A percentile compares a stretch with the other conserved stretches of the same genome.
Evolutionary conservation across 139 green algal genomes (phyloP).

Genomic region (Yamagishiella unicocca): DNA sequence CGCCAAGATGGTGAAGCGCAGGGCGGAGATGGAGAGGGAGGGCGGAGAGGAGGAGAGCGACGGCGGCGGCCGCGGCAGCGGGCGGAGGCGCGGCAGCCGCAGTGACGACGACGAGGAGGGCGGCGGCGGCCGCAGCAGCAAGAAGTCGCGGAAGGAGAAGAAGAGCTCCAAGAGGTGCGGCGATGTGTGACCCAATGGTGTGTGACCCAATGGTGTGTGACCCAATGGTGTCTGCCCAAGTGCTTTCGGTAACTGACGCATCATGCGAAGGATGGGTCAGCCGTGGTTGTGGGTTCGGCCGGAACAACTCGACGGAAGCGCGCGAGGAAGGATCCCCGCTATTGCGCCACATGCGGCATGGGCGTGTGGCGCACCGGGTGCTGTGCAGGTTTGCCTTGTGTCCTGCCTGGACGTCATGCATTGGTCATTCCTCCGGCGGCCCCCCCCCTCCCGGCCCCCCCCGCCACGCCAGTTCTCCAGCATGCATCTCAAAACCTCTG

Average conservation of each 20-base stretch:
- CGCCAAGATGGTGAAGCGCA: slow-evolving; percentile 54
- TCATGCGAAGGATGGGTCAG: too few relatives aligned
- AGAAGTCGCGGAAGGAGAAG: slow-evolving; percentile 57
- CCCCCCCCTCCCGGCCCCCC: too few relatives aligned
- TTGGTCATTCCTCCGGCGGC: neutral
- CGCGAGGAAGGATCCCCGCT: too few relatives aligned
- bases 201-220: neutral
- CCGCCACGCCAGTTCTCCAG: too few relatives aligned
- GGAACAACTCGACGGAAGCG: too few relatives aligned
- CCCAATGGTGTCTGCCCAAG: neutral
- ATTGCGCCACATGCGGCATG: too few relatives aligned
- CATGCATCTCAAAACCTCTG: too few relatives aligned
- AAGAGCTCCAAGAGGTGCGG: slow-evolving; percentile 42
- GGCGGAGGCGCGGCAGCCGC: slow-evolving; percentile 34
- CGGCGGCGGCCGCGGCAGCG: slow-evolving; percentile 3
- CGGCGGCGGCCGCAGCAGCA: slow-evolving; percentile 34
- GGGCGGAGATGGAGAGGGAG: slow-evolving; percentile 13
- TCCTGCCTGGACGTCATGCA: neutral
- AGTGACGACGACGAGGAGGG: slow-evolving; percentile 48
- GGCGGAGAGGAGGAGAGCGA: slow-evolving; percentile 54
- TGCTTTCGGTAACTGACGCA: too few relatives aligned
- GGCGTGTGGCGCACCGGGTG: too few relatives aligned
- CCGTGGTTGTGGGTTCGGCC: too few relatives aligned
- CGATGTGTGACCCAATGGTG: neutral
- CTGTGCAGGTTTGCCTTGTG: neutral